Evolutionary conservation across 495 filamentous ascomycete genomes (phyloP).

Genomic region (Penicillium argentinense): DNA sequence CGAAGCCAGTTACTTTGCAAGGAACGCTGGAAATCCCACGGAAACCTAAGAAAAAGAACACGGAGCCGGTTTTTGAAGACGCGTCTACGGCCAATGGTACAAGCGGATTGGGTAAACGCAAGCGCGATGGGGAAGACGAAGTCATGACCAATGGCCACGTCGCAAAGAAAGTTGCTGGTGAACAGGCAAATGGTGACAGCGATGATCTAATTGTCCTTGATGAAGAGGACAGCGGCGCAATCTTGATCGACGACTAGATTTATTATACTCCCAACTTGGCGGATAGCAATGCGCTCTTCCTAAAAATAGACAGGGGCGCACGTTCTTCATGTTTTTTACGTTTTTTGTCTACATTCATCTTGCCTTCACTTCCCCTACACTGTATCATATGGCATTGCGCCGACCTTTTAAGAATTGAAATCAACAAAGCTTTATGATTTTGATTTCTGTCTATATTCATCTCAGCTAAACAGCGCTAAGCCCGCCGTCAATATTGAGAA

Average conservation of each 20-base stretch:
- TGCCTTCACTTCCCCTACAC: too few relatives aligned
- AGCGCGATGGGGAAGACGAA: constrained; percentile 46
- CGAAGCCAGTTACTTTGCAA: constrained; percentile 46
- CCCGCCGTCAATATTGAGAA: constrained; percentile 84
- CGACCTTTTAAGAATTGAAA: background rate
- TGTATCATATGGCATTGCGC: constrained; percentile 23
- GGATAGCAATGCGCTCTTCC: background rate
- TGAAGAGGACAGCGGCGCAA: constrained; percentile 62
- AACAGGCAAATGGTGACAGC: constrained; percentile 30
- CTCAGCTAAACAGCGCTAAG: constrained; percentile 63
- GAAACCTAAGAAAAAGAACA: constrained; percentile 43
- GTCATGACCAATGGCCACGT: constrained; percentile 39
- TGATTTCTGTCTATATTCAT: background rate
- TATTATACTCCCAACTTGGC: background rate
- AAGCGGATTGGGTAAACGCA: constrained; percentile 36
- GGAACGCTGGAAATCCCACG: constrained; percentile 49
- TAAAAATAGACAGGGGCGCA: background rate
- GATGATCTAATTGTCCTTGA: constrained; percentile 44
- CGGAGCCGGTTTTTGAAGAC: constrained; percentile 16
- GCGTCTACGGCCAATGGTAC: constrained; percentile 19
- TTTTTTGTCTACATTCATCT: too few relatives aligned
- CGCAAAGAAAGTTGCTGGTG: constrained; percentile 44
- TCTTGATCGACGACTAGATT: constrained; percentile 62
- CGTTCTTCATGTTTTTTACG: background rate
- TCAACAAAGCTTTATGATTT: background rate